A percentile compares a stretch with the other conserved stretches of the same genome.
These are phyloP conservation scores for Monoraphidium neglectum DNA, from an alignment of 139 green algal species.

Conservation along the genomic window DNA sequence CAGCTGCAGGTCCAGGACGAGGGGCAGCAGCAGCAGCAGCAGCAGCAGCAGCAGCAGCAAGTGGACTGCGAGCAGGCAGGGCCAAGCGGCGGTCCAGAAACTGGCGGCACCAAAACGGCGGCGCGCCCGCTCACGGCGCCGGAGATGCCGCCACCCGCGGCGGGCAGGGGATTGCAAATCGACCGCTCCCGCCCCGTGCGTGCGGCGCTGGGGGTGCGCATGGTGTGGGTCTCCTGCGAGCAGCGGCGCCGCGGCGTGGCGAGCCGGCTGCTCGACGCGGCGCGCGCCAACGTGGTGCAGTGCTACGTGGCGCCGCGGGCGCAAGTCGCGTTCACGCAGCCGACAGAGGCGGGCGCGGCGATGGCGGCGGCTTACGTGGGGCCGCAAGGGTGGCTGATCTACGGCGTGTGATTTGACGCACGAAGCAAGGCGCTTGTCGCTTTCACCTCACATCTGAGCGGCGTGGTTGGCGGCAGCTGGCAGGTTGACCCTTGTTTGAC, in stretches of 20 bases:
- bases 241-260: conserved; percentile 20
- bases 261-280: conserved; percentile 28
- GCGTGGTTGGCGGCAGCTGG: too few species aligned
- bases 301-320: conserved; percentile 25
- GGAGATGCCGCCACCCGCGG: conserved; percentile 3
- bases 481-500: too few species aligned
- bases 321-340: conserved; percentile 27
- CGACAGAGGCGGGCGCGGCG: conserved; percentile 5
- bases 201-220: conserved; percentile 23
- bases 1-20: background rate
- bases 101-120: background rate
- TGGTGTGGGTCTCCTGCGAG: conserved; percentile 33
- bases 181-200: conserved; percentile 9
- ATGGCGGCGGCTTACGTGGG: conserved; percentile 17
- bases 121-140: background rate
- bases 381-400: conserved; percentile 20
- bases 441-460: too few species aligned
- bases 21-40: conserved; percentile 7
- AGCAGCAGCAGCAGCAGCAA: background rate
- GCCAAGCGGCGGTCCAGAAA: background rate
- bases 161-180: background rate
- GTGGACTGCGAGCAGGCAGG: background rate
- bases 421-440: too few species aligned
- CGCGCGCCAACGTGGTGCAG: conserved; percentile 28
- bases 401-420: too few species aligned